Evolutionary conservation across 1,284 basidiomycete species (phyloP), one percentile per base, ranked within the genome.

Genomic region (Austropuccinia psidii): DNA sequence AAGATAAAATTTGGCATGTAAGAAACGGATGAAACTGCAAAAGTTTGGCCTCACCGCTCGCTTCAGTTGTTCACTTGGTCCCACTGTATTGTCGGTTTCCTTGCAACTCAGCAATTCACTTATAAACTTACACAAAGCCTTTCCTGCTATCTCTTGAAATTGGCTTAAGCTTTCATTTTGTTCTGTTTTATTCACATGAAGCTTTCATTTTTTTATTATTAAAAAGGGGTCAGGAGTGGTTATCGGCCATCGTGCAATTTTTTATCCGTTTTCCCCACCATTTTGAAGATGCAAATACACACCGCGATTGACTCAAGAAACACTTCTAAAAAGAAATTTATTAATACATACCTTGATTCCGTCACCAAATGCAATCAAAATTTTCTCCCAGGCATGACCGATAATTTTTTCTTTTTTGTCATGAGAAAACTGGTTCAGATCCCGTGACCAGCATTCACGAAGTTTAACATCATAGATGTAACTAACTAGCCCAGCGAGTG

Each of bases 361-460:
- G 11, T 73, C 69, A 41, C 69, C 60, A 64, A 73, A 73, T 41
- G 69, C 57, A 58, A 39, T 58, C 60, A 73, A 43, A 19, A 73
- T 33, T n/a, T 27, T 41, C 49, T 73, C 69, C 69, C 69, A 73
- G 19, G 24, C 8, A 13, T 67, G 27, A 29, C 43, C 35, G 49
- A 41, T 52, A 13, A 54, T 35, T 4, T 24, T n/a, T 13, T 35
- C n/a, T 43, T 37, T 52, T 4, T 33, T n/a, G 29, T 35, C 49
- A 43, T 15, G 33, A 27, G 64, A 41, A 31, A 27, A 6, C 31
- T 33, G 11, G 19, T 17, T 31, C 17, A 55, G 52, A 17, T 55
- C 29, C 15, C 52, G 52, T 15, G 35, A 57, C 41, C 35, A 47
- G 55, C 47, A 54, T 50, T 50, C 58, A 41, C 43, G 24, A 39